These are phyloP conservation scores for Trichophyton verrucosum DNA, from an alignment of 2,329 filamentous ascomycete species.

Conservation along the genomic window DNA sequence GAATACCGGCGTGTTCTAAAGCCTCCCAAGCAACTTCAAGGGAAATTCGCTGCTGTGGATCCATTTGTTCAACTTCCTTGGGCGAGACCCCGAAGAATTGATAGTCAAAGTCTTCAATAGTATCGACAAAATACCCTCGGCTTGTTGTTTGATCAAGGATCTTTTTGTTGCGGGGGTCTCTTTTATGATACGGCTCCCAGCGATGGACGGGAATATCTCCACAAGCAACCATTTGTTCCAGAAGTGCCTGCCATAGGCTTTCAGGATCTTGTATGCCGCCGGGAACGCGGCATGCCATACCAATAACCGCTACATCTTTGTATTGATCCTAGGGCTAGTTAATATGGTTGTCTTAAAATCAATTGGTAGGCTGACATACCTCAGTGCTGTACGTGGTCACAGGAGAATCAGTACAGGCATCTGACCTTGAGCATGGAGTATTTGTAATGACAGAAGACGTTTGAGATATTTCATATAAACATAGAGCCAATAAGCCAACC, in stretches of 20 bases:
- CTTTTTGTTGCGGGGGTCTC: not conserved
- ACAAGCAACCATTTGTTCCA: not conserved
- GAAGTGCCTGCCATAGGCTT: not conserved
- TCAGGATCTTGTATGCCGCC: not conserved
- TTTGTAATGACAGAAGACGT: not conserved
- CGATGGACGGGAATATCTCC: not conserved
- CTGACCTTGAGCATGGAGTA: not conserved
- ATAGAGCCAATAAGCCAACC: not conserved
- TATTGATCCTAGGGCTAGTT: not conserved
- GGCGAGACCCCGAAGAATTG: conserved; percentile 15
- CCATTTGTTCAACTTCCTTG: conserved; percentile 14
- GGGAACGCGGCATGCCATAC: conserved; percentile 3
- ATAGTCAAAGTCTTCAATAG: conserved; percentile 15
- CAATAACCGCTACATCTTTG: conserved; percentile 1
- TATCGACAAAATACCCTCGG: not conserved
- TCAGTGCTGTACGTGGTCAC: not conserved
- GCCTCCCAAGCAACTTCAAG: conserved; percentile 16
- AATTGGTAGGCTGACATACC: not conserved
- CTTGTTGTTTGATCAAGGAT: not conserved
- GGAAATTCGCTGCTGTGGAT: conserved; percentile 16
- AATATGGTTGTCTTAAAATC: not conserved
- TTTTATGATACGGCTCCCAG: not conserved
- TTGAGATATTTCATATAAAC: not conserved
- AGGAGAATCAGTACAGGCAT: not conserved
- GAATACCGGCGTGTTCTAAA: conserved; percentile 10